Base-by-base conservation (phyloP, 2,329 filamentous ascomycete species). In the Bipolaris victoriae region DNA sequence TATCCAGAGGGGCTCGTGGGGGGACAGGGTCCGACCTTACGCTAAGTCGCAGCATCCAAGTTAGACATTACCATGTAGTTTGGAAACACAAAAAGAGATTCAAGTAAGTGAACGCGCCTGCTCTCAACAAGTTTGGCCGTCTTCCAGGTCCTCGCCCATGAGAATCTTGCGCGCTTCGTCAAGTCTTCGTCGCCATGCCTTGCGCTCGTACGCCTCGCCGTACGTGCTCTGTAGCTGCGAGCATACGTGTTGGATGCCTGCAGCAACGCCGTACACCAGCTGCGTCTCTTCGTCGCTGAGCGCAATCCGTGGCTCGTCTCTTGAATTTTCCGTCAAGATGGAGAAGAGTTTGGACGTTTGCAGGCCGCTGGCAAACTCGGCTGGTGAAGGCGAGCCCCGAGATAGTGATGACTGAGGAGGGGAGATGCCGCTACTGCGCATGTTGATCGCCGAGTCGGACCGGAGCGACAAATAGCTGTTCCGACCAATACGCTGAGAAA, bases 141-240 rank as follows among this genome's bases (percentile, higher is more conserved):
- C 66, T 57, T 87, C 78, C 3, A 59, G n/a, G 20, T 68, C 68
- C 58, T 87, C 79, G 5, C 90, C 91, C 64, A 94, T 90, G 29
- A 96, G 80, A 3, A 91, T 84, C 50, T 85, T 83, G 58, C 88
- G 86, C 5, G 92, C 92, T 50, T 87, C 85, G 64, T 96, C 91
- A 49, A 97, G 82, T 64, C 90, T 83, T 61, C 89, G 81, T 58
- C 91, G 82, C 74, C 90, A 87, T 57, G 88, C 81, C 52, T 87
- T 82, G 48, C 83, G 84, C 64, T 90, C 85, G 59, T 85, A 77
- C 36, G 74, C 69, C 82, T 83, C 54, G 78, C 81, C 50, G 72
- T 79, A 60, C 48, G 71, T 76, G 59, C 71, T 72, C 67, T 85
- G 83, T 58, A 86, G 70, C 55, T 80, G 78, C 36, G 76, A 73